Evolutionary conservation across 225 moss, liverwort and hornwort species (phyloP), one percentile per base, ranked within the genome.

Genomic region (Marchantia paleacea): DNA sequence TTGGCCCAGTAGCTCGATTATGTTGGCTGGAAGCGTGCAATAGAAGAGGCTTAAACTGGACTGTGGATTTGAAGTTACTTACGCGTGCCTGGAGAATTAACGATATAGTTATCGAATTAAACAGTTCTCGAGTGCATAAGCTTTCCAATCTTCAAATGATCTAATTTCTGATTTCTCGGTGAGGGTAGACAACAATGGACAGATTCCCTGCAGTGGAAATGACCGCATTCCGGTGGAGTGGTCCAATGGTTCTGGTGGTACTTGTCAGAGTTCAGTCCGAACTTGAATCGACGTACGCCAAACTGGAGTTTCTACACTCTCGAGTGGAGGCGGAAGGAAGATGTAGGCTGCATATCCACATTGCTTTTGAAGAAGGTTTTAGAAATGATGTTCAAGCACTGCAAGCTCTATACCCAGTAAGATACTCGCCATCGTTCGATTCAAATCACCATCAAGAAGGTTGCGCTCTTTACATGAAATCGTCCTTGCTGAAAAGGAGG

Each of bases 161-260:
- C 65, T 26, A 18, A 75, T 12, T 65, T 52, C 71, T n/a, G 52
- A 18, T 49, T 39, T 26, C 25, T 6, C 8, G 2, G 50, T 80
- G 65, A 75, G 54, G 60, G 47, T 52, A 86, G 86, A 83, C 81
- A 53, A 86, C 86, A 16, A 69, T 77, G 77, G 86, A 86, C 69
- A 80, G 83, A 22, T 65, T 86, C 58, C 86, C 83, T 28, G 83
- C 83, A 62, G 86, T 83, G 63, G 83, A 83, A 69, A 86, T 86
- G 86, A 86, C 83, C 0, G 86, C 86, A 22, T 54, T 83, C 62
- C 67, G 83, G 53, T 86, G 86, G 86, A 86, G 83, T 71, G 86
- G 86, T 48, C 68, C 86, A 47, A 86, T 86, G 83, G 75, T 25
- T 65, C 48, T 86, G 10, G 83, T 79, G 30, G 86, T 86, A 12